Evolutionary conservation across 805 yeast species (phyloP).

Genomic region (Monosporozyma yasuniensis): DNA sequence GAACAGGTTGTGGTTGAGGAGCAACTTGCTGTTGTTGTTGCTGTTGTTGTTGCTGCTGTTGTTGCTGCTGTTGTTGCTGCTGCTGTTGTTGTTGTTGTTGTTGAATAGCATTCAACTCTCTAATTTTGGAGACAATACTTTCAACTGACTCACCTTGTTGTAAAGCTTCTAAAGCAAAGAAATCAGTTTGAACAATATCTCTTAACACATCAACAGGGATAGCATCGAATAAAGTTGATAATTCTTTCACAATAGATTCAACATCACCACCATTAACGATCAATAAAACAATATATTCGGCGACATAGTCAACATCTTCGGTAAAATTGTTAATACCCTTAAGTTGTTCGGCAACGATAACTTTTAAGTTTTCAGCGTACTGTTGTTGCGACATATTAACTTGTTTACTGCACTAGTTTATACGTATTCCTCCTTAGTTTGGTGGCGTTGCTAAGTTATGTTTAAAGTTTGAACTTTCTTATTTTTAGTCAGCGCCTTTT

Average conservation of each 20-base stretch:
- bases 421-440: neutral
- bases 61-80: constrained; percentile 10
- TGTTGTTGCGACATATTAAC: constrained; percentile 23
- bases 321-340: constrained; percentile 34
- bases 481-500: neutral
- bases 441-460: neutral
- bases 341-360: constrained; percentile 35
- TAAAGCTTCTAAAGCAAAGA: constrained; percentile 44
- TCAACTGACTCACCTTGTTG: constrained; percentile 29
- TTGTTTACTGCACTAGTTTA: neutral
- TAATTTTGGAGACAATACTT: constrained; percentile 25
- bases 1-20: constrained; percentile 8
- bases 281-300: constrained; percentile 65
- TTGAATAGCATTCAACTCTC: constrained; percentile 13
- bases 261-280: constrained; percentile 60
- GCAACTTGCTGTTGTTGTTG: constrained; percentile 8
- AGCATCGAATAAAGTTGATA: constrained; percentile 52
- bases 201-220: constrained; percentile 52
- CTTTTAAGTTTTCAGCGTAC: constrained; percentile 34
- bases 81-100: constrained; percentile 7
- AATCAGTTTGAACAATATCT: constrained; percentile 48
- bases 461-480: neutral
- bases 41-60: constrained; percentile 10
- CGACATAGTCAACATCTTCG: constrained; percentile 52
- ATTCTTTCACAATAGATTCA: constrained; percentile 50